Evolutionary conservation across 2,329 filamentous ascomycete species (phyloP), one percentile per base, ranked within the genome.

Genomic region (Aspergillus calidoustus): DNA sequence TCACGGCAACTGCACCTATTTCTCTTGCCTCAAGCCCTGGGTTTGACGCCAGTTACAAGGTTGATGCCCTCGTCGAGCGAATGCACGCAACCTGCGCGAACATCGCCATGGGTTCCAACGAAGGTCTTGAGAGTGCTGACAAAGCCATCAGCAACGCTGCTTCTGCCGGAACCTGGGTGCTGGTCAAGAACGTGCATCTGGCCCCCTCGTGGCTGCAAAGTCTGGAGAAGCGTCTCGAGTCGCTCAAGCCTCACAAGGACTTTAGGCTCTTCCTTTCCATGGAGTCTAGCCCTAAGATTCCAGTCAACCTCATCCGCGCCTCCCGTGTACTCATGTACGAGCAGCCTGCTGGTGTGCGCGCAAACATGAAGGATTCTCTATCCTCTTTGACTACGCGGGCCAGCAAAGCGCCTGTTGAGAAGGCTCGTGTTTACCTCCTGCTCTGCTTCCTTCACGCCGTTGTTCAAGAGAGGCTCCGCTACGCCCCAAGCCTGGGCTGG

Each of bases 11-110:
- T 34, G 89, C 92, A 2, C 95, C 95, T 9, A 91, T 99, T 68
- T 91, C 95, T 3, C 86, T 99, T 41, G 94, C 94, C 71, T 99
- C 95, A 6, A 97, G 91, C 72, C 93, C 94, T 63, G 95, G 95
- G 43, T 99, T 99, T 76, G 95, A 99, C 78, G 96, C 96, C 57
- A 97, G 92, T 75, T 99, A 98, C 87, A 99, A 99, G 83, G 95
- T 99, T 63, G 95, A 99, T 77, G 92, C 89, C 64, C 84, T 99
- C 57, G 96, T 98, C 31, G 92, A 97, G 77, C 87, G 92, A 68
- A 89, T 88, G 76, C 87, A 87, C 62, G 89, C 92, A 55, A 89
- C 87, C 58, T 99, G 95, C 80, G 93, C 93, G 62, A 97, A 97
- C 77, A 97, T 99, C 73, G 96, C 96, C 70, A 99, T 99, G 95